These are phyloP conservation scores for Pestalotiopsis sp. DNA, from an alignment of 2,329 filamentous ascomycete species.

Conservation along the genomic window DNA sequence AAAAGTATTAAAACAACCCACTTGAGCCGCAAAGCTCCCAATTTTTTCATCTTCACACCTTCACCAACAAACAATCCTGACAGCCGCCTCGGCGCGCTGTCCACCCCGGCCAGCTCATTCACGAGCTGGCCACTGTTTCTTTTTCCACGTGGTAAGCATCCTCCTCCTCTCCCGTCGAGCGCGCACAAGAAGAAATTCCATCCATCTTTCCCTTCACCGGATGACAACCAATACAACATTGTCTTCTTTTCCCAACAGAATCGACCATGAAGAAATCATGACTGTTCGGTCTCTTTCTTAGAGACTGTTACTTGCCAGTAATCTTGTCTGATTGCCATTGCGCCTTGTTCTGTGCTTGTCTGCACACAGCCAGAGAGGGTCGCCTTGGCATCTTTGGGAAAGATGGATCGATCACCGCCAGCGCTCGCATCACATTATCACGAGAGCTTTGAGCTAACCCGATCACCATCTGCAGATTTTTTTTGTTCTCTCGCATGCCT, in stretches of 20 bases:
- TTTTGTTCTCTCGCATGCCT: not conserved
- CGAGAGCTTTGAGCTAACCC: not conserved
- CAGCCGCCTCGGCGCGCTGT: not conserved
- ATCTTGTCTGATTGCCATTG: constrained; percentile 67
- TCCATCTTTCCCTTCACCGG: constrained; percentile 47
- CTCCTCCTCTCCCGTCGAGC: constrained; percentile 3
- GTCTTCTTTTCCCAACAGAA: constrained; percentile 89
- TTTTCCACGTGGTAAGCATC: not conserved
- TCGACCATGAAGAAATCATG: constrained; percentile 82
- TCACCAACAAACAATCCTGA: not conserved
- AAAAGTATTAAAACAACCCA: constrained; percentile 32
- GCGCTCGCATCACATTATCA: constrained; percentile 3
- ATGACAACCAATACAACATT: constrained; percentile 69
- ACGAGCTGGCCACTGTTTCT: not conserved
- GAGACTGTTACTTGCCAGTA: constrained; percentile 92
- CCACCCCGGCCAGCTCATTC: not conserved
- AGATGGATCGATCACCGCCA: not conserved
- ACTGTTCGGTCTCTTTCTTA: constrained; percentile 66
- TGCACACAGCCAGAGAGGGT: not conserved
- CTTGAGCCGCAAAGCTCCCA: constrained; percentile 18
- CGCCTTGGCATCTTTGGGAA: not conserved
- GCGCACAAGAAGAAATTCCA: not conserved
- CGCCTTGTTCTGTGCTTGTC: not conserved
- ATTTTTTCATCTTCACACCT: not conserved
- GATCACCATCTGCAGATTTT: not conserved